Percentiles rank a stretch among this genome's conserved stretches.
phyloP scores from a whole-genome alignment of 2,329 filamentous ascomycete species.

The Epicoccum sorghinum region DNA sequence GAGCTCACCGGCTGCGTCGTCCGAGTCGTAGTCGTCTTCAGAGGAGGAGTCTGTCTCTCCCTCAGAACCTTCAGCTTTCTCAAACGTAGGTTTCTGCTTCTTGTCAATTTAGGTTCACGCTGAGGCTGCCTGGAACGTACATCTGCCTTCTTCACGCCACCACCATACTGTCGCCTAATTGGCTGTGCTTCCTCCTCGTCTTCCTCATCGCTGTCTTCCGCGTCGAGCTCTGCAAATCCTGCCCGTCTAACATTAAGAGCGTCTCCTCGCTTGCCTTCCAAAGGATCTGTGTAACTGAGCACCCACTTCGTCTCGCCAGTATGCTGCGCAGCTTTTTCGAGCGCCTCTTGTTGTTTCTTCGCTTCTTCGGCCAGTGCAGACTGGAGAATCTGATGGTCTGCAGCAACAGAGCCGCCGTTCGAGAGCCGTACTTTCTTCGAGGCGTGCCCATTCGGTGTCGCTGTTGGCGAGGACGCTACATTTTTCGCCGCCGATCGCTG shows the following conservation, averaged over 20 bases:
- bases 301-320: slow-evolving; percentile 78
- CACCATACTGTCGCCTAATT: slow-evolving; percentile 58
- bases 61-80: slow-evolving; percentile 32
- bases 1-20: slow-evolving; percentile 51
- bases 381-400: slow-evolving; percentile 65
- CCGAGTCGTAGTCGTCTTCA: slow-evolving; percentile 51
- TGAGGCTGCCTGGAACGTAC: slow-evolving; percentile 18
- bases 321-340: slow-evolving; percentile 67
- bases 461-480: slow-evolving; percentile 53
- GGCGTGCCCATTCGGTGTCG: slow-evolving; percentile 57
- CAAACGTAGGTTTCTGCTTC: slow-evolving; percentile 28
- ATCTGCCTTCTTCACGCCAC: slow-evolving; percentile 50
- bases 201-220: slow-evolving; percentile 45
- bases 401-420: slow-evolving; percentile 44
- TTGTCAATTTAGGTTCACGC: slow-evolving; percentile 17
- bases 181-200: slow-evolving; percentile 37
- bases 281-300: slow-evolving; percentile 61
- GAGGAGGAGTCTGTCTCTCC: slow-evolving; percentile 34
- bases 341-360: slow-evolving; percentile 61
- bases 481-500: slow-evolving; percentile 77
- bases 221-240: slow-evolving; percentile 61
- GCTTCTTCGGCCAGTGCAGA: slow-evolving; percentile 71
- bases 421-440: slow-evolving; percentile 69
- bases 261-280: slow-evolving; percentile 49
- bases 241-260: slow-evolving; percentile 63